These are phyloP conservation scores for Leptodontidium sp. DNA, from an alignment of 2,329 filamentous ascomycete species.

Conservation along the genomic window DNA sequence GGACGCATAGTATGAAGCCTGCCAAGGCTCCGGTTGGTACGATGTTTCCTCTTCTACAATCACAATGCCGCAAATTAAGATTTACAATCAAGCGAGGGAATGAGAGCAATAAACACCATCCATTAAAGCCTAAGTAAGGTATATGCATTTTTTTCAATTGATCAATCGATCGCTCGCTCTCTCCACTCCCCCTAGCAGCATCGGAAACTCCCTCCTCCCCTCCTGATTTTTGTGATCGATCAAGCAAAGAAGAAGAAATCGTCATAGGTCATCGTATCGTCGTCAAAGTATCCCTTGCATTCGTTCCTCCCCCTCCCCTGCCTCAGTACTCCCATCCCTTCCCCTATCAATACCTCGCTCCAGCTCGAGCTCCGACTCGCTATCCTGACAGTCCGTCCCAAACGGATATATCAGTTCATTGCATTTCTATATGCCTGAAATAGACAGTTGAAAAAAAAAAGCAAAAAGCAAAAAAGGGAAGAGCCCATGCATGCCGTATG, in stretches of 20 bases:
- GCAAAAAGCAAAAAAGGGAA: not conserved
- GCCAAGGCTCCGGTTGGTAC: not conserved
- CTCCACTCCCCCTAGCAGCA: not conserved
- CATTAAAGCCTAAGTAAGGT: slow-evolving; percentile 21
- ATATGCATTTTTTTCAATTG: slow-evolving; percentile 15
- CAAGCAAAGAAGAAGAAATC: slow-evolving; percentile 18
- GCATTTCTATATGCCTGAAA: slow-evolving; percentile 24
- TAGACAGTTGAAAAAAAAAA: slow-evolving; percentile 22
- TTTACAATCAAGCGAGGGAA: not conserved
- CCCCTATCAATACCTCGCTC: slow-evolving; percentile 3
- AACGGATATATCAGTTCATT: slow-evolving; percentile 4
- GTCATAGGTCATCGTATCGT: slow-evolving; percentile 16
- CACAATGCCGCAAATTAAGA: not conserved
- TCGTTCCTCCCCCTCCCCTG: not conserved
- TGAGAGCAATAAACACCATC: slow-evolving; percentile 12
- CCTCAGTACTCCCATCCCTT: not conserved
- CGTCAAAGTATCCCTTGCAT: slow-evolving; percentile 9
- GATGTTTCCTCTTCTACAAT: not conserved
- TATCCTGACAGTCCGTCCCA: not conserved
- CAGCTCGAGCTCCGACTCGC: not conserved
- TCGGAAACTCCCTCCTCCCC: not conserved
- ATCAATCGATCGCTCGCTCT: not conserved
- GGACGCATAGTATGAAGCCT: too few relatives aligned
- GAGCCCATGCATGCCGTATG: slow-evolving; percentile 15
- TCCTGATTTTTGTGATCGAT: slow-evolving; percentile 13